Evolutionary conservation across 768 basidiomycete genomes (phyloP), one percentile per base, ranked within the genome.

Genomic region (Leucocoprinus sp.): DNA sequence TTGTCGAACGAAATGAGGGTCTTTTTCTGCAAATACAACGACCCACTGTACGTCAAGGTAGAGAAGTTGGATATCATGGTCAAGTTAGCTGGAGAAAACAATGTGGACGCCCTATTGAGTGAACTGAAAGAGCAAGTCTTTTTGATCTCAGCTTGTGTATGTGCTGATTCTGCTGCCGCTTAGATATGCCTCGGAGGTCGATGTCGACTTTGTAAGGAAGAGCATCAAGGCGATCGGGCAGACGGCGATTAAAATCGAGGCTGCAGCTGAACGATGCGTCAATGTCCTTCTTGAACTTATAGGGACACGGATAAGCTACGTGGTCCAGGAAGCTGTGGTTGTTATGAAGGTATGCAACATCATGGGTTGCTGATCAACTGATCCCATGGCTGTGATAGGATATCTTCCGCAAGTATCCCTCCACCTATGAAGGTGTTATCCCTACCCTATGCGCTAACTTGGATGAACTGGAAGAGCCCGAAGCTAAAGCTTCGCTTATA

Each of bases 11-110:
- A 99, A 64, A 93, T 99, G 90, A 78, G 93, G 36, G 96, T 99
- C 15, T 99, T 99, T 63, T 99, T 98, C 72, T 97, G 95, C 80
- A 99, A 99, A 64, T 98, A 99, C 67, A 98, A 98, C 58, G 95
- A 99, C 58, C 95, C 95, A 4, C 68, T 95, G n/a, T 99, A 98
- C 57, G 93, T 98, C 61, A 99, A 99, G 64, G 79, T 97, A 42
- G 96, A 97, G 64, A 98, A 99, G 64, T 67, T 99, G 53, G 96
- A 97, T 55, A 96, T 98, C 60, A 99, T 99, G 96, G 88, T 97
- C 41, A 75, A 91, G 45, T 68, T 99, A 45, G 93, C 91, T 9
- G 76, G 73, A 17, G 95, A 97, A 51, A 82, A 77, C 63, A 99
- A 97, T 55, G 89, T 95, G 1, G 93, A 97, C 64, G 91, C 93